phyloP scores from a whole-genome alignment of 495 filamentous ascomycete species.

The Aspergillus wentii region DNA sequence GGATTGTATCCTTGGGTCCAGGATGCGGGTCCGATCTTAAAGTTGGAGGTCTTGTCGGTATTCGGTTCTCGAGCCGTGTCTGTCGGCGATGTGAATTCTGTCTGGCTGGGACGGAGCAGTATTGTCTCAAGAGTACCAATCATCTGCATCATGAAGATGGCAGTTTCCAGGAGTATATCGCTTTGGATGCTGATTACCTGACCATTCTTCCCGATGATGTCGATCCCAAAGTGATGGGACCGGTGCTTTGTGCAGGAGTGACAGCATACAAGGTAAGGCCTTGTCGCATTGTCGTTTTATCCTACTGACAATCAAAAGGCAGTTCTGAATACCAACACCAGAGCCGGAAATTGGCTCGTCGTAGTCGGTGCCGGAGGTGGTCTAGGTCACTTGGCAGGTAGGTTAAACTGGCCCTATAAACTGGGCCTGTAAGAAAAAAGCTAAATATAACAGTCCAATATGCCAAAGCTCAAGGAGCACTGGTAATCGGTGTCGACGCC shows the following conservation, averaged over 20 bases:
- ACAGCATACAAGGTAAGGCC: conserved; percentile 28
- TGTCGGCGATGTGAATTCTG: conserved; percentile 47
- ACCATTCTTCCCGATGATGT: conserved; percentile 42
- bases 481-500: conserved; percentile 42
- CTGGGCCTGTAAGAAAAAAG: neutral
- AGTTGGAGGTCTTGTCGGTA: conserved; percentile 40
- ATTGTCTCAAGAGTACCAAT: conserved; percentile 39
- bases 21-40: conserved; percentile 23
- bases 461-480: conserved; percentile 36
- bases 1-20: conserved; percentile 36
- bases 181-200: conserved; percentile 41
- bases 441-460: conserved; percentile 37
- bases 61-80: conserved; percentile 40
- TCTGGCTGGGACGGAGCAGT: conserved; percentile 41
- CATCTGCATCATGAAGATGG: conserved; percentile 49
- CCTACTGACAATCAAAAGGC: conserved; percentile 18
- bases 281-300: neutral
- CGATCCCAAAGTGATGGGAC: conserved; percentile 37
- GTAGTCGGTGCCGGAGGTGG: conserved; percentile 48
- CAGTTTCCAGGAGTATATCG: conserved; percentile 43
- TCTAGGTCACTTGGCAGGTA: conserved; percentile 43
- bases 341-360: conserved; percentile 39
- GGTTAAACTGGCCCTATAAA: conserved; percentile 4
- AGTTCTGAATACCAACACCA: conserved; percentile 34
- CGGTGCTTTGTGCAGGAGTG: conserved; percentile 41